Evolutionary conservation across 2,329 filamentous ascomycete genomes (phyloP).

Genomic region (Plectosphaerella plurivora): DNA sequence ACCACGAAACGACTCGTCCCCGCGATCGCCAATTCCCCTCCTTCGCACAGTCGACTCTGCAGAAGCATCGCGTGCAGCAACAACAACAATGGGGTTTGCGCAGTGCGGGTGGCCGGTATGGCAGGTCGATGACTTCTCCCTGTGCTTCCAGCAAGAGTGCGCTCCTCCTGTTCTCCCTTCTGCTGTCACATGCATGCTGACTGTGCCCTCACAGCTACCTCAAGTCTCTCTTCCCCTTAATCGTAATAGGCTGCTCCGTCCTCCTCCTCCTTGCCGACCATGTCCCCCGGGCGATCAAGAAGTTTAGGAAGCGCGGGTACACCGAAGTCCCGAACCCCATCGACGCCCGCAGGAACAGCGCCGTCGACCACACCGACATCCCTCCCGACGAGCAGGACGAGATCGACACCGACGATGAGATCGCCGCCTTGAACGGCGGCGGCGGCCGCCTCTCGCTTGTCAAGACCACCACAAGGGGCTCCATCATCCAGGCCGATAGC

Average conservation of each 20-base stretch:
- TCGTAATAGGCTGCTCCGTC: slow-evolving; percentile 66
- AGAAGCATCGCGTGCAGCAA: slow-evolving; percentile 10
- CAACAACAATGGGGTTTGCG: slow-evolving; percentile 43
- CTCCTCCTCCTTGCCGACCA: slow-evolving; percentile 47
- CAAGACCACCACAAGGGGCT: slow-evolving; percentile 58
- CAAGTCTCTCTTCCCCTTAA: slow-evolving; percentile 72
- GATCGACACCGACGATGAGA: slow-evolving; percentile 55
- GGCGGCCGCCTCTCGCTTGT: slow-evolving; percentile 53
- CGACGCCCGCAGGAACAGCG: slow-evolving; percentile 26
- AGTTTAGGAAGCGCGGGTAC: slow-evolving; percentile 44
- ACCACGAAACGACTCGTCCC: not conserved
- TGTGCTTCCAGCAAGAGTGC: slow-evolving; percentile 64
- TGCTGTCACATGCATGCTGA: not conserved
- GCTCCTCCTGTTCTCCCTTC: slow-evolving; percentile 24
- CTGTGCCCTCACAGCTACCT: slow-evolving; percentile 56
- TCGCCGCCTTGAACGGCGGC: slow-evolving; percentile 48
- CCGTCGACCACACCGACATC: slow-evolving; percentile 45
- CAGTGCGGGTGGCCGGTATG: slow-evolving; percentile 56
- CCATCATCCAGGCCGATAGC: slow-evolving; percentile 64
- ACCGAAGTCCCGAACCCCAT: slow-evolving; percentile 41
- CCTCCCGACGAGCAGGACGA: slow-evolving; percentile 42
- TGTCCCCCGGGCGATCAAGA: not conserved
- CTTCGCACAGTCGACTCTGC: slow-evolving; percentile 4
- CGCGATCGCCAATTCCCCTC: slow-evolving; percentile 1
- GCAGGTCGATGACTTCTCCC: slow-evolving; percentile 59